phyloP scores from a whole-genome alignment of 2,329 filamentous ascomycete species.

The Pezicula neosporulosa region DNA sequence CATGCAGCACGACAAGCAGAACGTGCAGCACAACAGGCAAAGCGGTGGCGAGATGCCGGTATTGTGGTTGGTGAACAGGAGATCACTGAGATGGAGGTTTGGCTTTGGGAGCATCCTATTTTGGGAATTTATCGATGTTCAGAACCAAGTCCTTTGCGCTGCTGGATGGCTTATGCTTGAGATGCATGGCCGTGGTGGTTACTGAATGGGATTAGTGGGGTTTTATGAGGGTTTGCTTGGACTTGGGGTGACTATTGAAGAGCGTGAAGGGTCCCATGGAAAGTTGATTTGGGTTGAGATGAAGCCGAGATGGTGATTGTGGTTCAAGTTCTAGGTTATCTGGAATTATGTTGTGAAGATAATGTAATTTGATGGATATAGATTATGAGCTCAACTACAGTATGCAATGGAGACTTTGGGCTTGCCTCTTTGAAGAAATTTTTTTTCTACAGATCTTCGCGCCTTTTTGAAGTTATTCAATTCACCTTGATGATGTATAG shows the following conservation, averaged over 20 bases:
- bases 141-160: background rate
- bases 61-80: background rate
- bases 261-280: background rate
- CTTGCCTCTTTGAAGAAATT: too few relatives aligned
- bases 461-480: too few relatives aligned
- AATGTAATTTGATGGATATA: too few relatives aligned
- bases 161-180: background rate
- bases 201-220: background rate
- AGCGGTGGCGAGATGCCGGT: background rate
- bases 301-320: too few relatives aligned
- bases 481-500: too few relatives aligned
- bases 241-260: background rate
- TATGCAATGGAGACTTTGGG: too few relatives aligned
- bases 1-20: background rate
- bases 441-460: too few relatives aligned
- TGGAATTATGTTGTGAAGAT: too few relatives aligned
- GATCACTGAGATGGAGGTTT: background rate
- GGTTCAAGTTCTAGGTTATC: too few relatives aligned
- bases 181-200: background rate
- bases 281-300: too few relatives aligned
- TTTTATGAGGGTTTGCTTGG: background rate
- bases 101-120: background rate
- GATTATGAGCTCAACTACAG: too few relatives aligned
- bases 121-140: background rate
- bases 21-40: background rate